Evolutionary conservation across 148 eudicot genomes (phyloP), one percentile per base, ranked within the genome.

Genomic region (Rhododendron henanense): DNA sequence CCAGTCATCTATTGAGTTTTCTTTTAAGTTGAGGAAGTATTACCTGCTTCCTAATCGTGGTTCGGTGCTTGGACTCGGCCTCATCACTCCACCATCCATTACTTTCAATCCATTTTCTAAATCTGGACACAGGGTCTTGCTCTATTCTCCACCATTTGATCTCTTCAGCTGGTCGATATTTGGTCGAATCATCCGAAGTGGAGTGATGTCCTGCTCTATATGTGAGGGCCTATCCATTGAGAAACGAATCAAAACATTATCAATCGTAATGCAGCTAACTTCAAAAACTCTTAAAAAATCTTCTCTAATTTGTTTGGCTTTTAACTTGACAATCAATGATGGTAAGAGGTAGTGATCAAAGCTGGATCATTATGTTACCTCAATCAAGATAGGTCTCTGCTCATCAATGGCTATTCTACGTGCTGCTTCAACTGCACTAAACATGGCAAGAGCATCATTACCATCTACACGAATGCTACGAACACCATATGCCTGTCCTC

Each of bases 111-210:
- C 76, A 71, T 41, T 71, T 71, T 28, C 76, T 71, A 71, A 71
- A 71, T 31, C 76, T 33, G 76, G 76, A 71, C 19, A 71, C 76
- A 5, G 76, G 76, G 39, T 71, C 41, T 71, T 71, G 76, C 39
- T 71, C 76, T 71, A 14, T 71, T 71, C 41, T 71, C 76, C 76
- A 71, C 76, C 76, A 71, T 71, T 71, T 41, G 19, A 71, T 71
- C 76, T 71, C 76, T 71, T 33, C 76, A 71, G 76, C 76, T 71
- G 76, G 41, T 4, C 76, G 76, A 71, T 71, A 71, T 71, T 71
- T 71, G 76, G 76, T 71, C 21, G 76, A 71, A 71, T 71, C 76
- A 71, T 71, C 76, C 8, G 76, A 71, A 71, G 76, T 71, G 76
- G 76, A 71, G 39, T 71, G 76, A 33, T 71, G 76, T 71, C 76